Base-by-base conservation (phyloP, 768 basidiomycete genomes). In the Mycena chlorophos region DNA sequence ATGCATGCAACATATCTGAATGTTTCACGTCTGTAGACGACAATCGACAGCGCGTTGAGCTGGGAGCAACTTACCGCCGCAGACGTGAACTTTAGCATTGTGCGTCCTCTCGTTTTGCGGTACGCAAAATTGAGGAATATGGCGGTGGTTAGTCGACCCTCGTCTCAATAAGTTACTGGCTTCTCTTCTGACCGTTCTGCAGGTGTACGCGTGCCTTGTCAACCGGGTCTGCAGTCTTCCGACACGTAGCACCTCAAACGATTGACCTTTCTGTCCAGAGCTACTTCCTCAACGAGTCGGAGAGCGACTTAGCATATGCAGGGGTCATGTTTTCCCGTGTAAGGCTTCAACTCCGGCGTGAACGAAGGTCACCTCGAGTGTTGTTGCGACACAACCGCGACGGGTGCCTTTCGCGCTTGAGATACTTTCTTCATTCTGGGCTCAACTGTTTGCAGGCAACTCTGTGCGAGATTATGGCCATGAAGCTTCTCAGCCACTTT, bases 11-110 rank as follows among this genome's bases (percentile, higher is more conserved):
- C 43, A 58, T 38, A 57, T 58, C 39, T 63, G 29, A 68, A 53
- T 57, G 67, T 70, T 65, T 47, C 63, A n/a, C n/a, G n/a, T n/a
- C n/a, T n/a, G n/a, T n/a, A 73, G 79, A 75, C 67, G 69, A 78
- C 76, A 65, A 76, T 79, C 63, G 90, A 91, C 63, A 82, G 83
- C 49, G 82, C 88, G 10, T 67, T 92, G 56, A 87, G 80, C 55
- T 92, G 89, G 89, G 88, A 89, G 89, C 90, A 93, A 63, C 75
- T 94, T 53, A 89, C 84, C 5, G 89, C 91, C 1, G 82, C 89
- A 5, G 91, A 93, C 65, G 81, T 94, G 70, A 89, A 91, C 65
- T 91, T 90, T 59, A 78, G 85, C 19, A 76, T 93, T 49, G 84
- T 93, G 19, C 83, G 89, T 5, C 91, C 91, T 0, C 68, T 92